Percentiles rank a stretch among this genome's conserved stretches.
Conservation (phyloP, 345 rosid genomes). For the Gossypioides kirkii region DNA sequence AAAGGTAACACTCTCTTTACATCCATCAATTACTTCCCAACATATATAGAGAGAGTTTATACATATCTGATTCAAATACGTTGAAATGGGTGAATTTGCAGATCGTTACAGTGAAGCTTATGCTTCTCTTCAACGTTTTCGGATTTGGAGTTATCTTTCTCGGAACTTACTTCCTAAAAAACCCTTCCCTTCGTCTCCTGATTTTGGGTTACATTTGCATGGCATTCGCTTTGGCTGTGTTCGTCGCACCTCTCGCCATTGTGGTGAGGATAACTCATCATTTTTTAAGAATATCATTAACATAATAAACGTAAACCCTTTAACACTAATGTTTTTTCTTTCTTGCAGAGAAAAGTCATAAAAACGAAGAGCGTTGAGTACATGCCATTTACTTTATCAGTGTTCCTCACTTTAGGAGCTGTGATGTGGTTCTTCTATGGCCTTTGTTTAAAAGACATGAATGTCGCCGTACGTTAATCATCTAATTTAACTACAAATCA, state of each 20-base stretch:
- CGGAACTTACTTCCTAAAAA: slow-evolving; percentile 36
- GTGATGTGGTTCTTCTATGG: slow-evolving; percentile 94
- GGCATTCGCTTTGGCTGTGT: slow-evolving; percentile 60
- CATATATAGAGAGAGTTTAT: neutral
- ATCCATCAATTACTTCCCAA: neutral
- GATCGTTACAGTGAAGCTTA: slow-evolving; percentile 46
- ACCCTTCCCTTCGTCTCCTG: slow-evolving; percentile 32
- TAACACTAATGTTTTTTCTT: neutral
- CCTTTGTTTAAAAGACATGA: slow-evolving; percentile 46
- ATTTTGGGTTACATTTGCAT: slow-evolving; percentile 79
- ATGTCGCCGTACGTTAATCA: slow-evolving; percentile 56
- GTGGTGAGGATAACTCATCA: slow-evolving; percentile 36
- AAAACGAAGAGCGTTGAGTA: slow-evolving; percentile 76
- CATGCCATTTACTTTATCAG: slow-evolving; percentile 70
- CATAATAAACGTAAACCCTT: too few species aligned
- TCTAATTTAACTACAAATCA: neutral
- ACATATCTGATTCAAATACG: neutral
- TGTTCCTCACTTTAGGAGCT: slow-evolving; percentile 81
- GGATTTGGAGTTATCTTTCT: slow-evolving; percentile 54
- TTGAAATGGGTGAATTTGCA: slow-evolving; percentile 21
- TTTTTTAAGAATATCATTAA: neutral
- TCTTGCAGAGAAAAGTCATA: slow-evolving; percentile 70
- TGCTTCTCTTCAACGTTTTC: slow-evolving; percentile 43
- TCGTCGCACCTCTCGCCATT: slow-evolving; percentile 82
- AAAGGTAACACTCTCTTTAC: slow-evolving; percentile 29